Percentiles rank a stretch among this genome's conserved stretches.
Conservation (phyloP, 1,139 yeast species). For the Candida labiduridarum region DNA sequence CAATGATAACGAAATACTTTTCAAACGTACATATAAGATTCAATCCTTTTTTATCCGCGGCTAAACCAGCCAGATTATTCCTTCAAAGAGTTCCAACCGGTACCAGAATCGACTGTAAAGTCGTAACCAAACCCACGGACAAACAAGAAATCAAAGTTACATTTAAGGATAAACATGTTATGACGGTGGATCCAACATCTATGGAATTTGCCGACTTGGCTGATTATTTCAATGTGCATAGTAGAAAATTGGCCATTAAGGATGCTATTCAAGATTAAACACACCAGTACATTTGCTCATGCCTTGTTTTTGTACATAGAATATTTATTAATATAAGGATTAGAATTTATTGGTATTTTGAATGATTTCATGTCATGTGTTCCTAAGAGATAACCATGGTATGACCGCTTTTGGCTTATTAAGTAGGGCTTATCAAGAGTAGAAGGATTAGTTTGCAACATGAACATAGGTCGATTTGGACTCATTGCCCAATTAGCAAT, state of each 20-base stretch:
- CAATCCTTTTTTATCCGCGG: constrained; percentile 76
- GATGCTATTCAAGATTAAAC: constrained; percentile 52
- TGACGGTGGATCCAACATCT: constrained; percentile 67
- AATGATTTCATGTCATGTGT: too few species aligned
- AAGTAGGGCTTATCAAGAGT: too few species aligned
- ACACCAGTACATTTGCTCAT: neutral
- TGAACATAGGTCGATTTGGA: too few species aligned
- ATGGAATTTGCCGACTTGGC: constrained; percentile 56
- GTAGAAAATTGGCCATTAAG: constrained; percentile 66
- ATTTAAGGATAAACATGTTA: constrained; percentile 76
- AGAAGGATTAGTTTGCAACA: too few species aligned
- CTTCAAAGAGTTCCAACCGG: constrained; percentile 79
- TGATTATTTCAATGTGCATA: constrained; percentile 65
- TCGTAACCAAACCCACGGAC: constrained; percentile 49
- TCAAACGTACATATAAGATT: constrained; percentile 75
- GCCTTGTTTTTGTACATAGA: constrained; percentile 10
- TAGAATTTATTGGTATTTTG: neutral
- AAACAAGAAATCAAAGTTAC: constrained; percentile 70
- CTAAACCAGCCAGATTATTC: constrained; percentile 79
- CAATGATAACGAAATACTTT: constrained; percentile 85
- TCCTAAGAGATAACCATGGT: neutral
- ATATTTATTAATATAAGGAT: constrained; percentile 2
- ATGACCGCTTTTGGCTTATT: too few species aligned
- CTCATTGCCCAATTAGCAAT: too few species aligned
- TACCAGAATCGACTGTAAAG: constrained; percentile 57